phyloP scores from a whole-genome alignment of 768 basidiomycete genomes.

The Melanogaster broomeanus region DNA sequence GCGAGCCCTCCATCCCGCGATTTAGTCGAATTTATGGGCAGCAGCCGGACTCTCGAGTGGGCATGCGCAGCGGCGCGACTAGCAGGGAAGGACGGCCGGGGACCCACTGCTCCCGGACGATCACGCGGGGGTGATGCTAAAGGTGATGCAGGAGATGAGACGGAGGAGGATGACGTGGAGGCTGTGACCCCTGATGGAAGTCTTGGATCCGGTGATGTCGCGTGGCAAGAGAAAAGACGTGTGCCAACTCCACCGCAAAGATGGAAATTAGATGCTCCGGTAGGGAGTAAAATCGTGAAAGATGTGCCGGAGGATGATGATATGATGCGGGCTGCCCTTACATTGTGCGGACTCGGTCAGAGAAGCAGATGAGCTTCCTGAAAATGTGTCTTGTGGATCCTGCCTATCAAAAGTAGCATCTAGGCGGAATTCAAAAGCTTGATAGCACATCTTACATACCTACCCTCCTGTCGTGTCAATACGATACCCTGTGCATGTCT shows the following conservation, averaged over 20 bases:
- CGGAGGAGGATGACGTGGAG: constrained; percentile 67
- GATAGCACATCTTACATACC: background rate
- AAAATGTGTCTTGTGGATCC: background rate
- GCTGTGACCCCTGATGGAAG: constrained; percentile 64
- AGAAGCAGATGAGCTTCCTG: background rate
- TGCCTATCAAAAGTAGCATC: background rate
- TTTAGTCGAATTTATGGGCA: constrained; percentile 30
- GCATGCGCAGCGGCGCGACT: constrained; percentile 46
- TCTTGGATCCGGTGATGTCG: constrained; percentile 41
- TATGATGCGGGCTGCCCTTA: constrained; percentile 69
- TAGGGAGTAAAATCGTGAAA: constrained; percentile 6
- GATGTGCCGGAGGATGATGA: constrained; percentile 52
- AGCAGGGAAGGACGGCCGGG: constrained; percentile 43
- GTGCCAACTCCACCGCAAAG: background rate
- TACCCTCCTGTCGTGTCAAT: background rate
- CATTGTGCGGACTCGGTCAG: constrained; percentile 57
- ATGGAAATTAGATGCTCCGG: background rate
- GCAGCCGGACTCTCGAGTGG: constrained; percentile 32
- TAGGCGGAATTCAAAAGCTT: background rate
- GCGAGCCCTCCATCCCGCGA: constrained; percentile 34
- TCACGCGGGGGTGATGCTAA: constrained; percentile 1
- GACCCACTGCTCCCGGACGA: constrained; percentile 10
- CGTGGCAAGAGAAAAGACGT: constrained; percentile 32
- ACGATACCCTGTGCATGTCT: constrained; percentile 2
- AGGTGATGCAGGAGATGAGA: constrained; percentile 43